phyloP scores from a whole-genome alignment of 2,329 filamentous ascomycete genomes.

The Apiospora kogelbergensis region DNA sequence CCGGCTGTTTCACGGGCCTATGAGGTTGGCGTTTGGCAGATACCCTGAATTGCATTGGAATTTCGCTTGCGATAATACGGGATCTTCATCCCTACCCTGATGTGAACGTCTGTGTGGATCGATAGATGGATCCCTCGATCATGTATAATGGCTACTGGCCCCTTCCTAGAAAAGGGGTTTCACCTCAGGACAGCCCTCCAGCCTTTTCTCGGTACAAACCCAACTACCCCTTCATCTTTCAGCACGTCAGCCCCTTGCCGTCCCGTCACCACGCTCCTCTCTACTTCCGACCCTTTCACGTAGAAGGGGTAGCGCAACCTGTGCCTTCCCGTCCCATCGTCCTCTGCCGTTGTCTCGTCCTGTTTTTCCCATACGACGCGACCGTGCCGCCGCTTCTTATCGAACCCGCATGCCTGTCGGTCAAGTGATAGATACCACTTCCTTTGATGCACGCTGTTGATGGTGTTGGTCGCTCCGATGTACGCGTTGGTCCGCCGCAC shows the following conservation, averaged over 20 bases:
- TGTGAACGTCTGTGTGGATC: not conserved
- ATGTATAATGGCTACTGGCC: not conserved
- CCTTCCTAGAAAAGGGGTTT: not conserved
- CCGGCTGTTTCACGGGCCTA: not conserved
- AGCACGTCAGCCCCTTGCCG: constrained; percentile 59
- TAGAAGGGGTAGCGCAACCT: constrained; percentile 56
- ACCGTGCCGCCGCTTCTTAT: constrained; percentile 28
- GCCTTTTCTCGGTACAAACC: constrained; percentile 57
- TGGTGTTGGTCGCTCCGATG: constrained; percentile 62
- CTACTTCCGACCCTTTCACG: constrained; percentile 58
- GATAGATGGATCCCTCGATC: no score
- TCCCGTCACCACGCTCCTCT: constrained; percentile 68
- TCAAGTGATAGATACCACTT: constrained; percentile 68
- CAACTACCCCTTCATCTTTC: constrained; percentile 57
- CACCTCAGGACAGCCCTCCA: constrained; percentile 52
- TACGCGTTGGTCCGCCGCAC: constrained; percentile 65
- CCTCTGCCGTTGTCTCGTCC: constrained; percentile 4
- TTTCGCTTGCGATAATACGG: not conserved
- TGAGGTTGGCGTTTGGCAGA: constrained; percentile 10
- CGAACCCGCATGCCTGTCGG: constrained; percentile 57
- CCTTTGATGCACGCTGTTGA: constrained; percentile 67
- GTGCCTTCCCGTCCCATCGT: constrained; percentile 20
- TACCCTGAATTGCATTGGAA: constrained; percentile 8
- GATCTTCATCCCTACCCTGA: not conserved
- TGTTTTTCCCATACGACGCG: constrained; percentile 23